Percentiles rank a stretch among this genome's conserved stretches.
Conservation (phyloP, 306 rosid genomes). For the Quercus agrifolia region DNA sequence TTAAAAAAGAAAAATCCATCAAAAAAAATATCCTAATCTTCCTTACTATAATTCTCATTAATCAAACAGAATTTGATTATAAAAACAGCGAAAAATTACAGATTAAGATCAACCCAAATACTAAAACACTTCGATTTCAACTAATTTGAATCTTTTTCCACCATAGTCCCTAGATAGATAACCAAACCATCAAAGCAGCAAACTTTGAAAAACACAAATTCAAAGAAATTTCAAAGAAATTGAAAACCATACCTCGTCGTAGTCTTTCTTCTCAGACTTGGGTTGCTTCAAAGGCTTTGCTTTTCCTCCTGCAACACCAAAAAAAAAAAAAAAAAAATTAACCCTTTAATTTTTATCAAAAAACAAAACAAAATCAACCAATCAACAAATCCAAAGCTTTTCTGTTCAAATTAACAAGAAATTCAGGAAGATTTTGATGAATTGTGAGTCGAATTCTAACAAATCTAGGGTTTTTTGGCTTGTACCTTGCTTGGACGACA, state of each 20-base stretch:
- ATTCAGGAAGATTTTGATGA: background rate
- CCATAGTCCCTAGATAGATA: too few relatives aligned
- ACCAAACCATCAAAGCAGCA: background rate
- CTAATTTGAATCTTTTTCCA: background rate
- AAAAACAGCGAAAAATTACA: background rate
- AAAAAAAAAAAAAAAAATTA: background rate
- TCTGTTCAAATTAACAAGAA: background rate
- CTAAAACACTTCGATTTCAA: background rate
- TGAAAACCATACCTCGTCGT: constrained; percentile 62
- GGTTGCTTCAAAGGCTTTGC: constrained; percentile 98
- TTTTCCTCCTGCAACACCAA: constrained; percentile 60
- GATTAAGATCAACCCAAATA: background rate
- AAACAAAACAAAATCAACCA: constrained; percentile 8
- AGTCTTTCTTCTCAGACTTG: constrained; percentile 78
- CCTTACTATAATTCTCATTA: background rate
- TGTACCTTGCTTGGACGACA: constrained; percentile 91
- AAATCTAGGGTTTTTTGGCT: background rate
- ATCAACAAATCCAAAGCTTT: background rate
- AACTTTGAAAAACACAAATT: background rate
- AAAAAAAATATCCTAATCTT: background rate
- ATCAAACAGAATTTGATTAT: background rate
- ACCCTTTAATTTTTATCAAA: background rate
- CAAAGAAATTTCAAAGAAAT: background rate
- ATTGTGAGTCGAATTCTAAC: background rate
- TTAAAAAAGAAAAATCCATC: too few relatives aligned